phyloP scores from a whole-genome alignment of 495 filamentous ascomycete species.

The Penicillium mononematosum region DNA sequence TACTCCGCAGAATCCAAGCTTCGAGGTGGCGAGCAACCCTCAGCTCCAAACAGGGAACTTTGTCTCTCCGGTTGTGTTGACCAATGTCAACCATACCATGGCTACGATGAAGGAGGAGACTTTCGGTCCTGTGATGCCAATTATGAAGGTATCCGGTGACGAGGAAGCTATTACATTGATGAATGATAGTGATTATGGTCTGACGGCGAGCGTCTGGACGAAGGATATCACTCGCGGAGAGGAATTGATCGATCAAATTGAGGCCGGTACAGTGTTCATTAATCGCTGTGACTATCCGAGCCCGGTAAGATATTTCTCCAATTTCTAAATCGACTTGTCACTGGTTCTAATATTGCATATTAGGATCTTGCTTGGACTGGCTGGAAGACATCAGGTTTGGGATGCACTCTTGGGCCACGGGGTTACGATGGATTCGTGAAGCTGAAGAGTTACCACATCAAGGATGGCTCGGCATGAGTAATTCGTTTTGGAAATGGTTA shows the following conservation, averaged over 20 bases:
- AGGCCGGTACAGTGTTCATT: slow-evolving; percentile 95
- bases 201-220: slow-evolving; percentile 98
- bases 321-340: neutral
- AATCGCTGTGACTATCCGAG: slow-evolving; percentile 92
- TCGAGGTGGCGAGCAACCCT: slow-evolving; percentile 40
- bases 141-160: slow-evolving; percentile 87
- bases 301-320: slow-evolving; percentile 62
- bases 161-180: slow-evolving; percentile 80
- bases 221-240: slow-evolving; percentile 80
- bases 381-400: slow-evolving; percentile 95
- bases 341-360: slow-evolving; percentile 19
- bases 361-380: slow-evolving; percentile 97
- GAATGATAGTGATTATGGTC: slow-evolving; percentile 93
- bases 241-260: slow-evolving; percentile 73
- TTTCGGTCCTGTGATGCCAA: slow-evolving; percentile 90
- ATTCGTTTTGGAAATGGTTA: neutral
- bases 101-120: slow-evolving; percentile 91
- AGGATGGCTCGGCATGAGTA: slow-evolving; percentile 48
- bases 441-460: slow-evolving; percentile 93
- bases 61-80: slow-evolving; percentile 79
- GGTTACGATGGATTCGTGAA: slow-evolving; percentile 95
- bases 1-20: slow-evolving; percentile 81
- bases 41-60: slow-evolving; percentile 72
- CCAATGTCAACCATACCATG: slow-evolving; percentile 82
- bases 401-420: slow-evolving; percentile 81